Base-by-base conservation (phyloP, 2,329 filamentous ascomycete species). In the Didymellaceae sp. region DNA sequence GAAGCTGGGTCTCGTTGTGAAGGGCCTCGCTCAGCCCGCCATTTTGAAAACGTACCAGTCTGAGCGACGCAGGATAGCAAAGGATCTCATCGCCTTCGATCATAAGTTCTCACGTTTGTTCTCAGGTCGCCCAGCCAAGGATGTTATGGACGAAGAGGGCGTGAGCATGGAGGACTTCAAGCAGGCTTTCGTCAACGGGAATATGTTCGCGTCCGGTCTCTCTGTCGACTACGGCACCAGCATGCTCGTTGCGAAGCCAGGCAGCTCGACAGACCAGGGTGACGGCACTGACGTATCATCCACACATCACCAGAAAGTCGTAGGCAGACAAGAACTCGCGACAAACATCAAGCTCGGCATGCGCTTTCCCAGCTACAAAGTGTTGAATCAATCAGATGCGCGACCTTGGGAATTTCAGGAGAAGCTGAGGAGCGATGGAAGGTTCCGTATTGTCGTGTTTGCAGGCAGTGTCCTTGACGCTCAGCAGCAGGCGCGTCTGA, bases 131-230 rank as follows among this genome's bases (percentile, higher is more conserved):
- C 84, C 80, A 1, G 82, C 78, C 25, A 85, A 82, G 63, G 82
- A 84, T 45, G 74, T 83, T 18, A 78, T 82, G 71, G 83, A 87
- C 55, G 80, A 81, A 51, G 80, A 80, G 38, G 84, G 85, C 0
- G 80, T 87, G 46, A 82, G 75, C 55, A 84, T 87, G 81, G 77
- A 80, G 0, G 82, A 81, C 25, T 88, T 88, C 74, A 84, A 86
- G 58, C 70, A 80, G 0, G 80, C 80, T 0, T 86, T 88, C 57
- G 62, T 80, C 21, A 83, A 84, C 57, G 61, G 82, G 1, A 83
- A 83, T 55, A 55, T 82, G 61, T 88, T 88, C 62, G 79, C 83
- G 4, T 80, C 78, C 13, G 84, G 84, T 0, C 70, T 80, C 5
- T 78, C 73, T 54, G 83, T 87, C 24, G 74, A 86, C 63, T 88